Evolutionary conservation across 805 yeast species (phyloP).

Genomic region (Huiozyma naganishii): DNA sequence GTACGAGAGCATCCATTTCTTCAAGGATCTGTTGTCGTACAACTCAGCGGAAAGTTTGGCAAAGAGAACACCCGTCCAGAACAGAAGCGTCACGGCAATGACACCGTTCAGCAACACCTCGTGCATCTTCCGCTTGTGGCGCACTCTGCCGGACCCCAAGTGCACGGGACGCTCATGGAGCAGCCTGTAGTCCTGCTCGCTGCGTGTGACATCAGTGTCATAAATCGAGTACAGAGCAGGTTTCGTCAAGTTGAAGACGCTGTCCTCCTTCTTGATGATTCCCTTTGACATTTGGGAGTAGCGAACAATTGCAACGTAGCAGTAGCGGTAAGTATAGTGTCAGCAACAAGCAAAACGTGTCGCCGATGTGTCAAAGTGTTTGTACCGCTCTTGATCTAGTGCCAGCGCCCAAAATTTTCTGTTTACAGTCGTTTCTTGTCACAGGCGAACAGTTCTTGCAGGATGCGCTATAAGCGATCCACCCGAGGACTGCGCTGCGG

Average conservation of each 20-base stretch:
- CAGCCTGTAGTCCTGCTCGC: constrained; percentile 2
- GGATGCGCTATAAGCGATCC: too few species aligned
- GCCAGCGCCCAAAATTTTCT: too few species aligned
- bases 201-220: constrained; percentile 29
- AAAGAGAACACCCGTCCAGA: constrained; percentile 41
- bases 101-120: constrained; percentile 6
- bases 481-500: too few species aligned
- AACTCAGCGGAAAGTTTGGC: constrained; percentile 42
- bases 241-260: constrained; percentile 38
- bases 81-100: constrained; percentile 20
- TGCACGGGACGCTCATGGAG: neutral
- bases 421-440: too few species aligned
- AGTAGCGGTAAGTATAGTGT: too few species aligned
- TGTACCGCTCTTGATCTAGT: too few species aligned
- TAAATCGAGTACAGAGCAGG: constrained; percentile 43
- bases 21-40: constrained; percentile 38
- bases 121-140: constrained; percentile 5
- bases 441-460: too few species aligned
- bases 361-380: too few species aligned
- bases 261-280: constrained; percentile 7
- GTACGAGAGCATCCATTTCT: constrained; percentile 37
- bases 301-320: too few species aligned
- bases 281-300: neutral
- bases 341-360: too few species aligned
- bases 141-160: neutral